A percentile compares a stretch with the other conserved stretches of the same genome.
phyloP scores from a whole-genome alignment of 176 grass and related monocot species.

The Lolium rigidum region DNA sequence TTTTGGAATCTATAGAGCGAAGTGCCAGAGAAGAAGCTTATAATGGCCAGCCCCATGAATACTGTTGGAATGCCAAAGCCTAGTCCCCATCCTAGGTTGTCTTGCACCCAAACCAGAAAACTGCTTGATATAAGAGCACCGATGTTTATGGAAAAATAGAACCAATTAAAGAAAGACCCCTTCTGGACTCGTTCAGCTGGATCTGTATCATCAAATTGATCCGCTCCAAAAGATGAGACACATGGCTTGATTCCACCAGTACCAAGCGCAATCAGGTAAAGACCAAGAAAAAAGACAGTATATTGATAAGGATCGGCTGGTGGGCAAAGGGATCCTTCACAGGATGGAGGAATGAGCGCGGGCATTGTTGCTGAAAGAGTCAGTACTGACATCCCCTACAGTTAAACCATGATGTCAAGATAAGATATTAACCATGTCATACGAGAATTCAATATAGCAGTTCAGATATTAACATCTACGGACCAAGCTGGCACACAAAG shows the following conservation, averaged over 20 bases:
- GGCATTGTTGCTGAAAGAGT: slow-evolving; percentile 86
- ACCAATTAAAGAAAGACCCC: slow-evolving; percentile 96
- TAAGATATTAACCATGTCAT: slow-evolving; percentile 15
- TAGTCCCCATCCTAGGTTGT: slow-evolving; percentile 86
- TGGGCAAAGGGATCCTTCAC: slow-evolving; percentile 73
- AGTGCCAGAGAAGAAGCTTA: slow-evolving; percentile 88
- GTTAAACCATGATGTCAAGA: slow-evolving; percentile 35
- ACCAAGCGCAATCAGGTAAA: slow-evolving; percentile 85
- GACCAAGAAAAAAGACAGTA: slow-evolving; percentile 79
- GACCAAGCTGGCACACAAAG: neutral
- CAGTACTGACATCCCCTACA: slow-evolving; percentile 76
- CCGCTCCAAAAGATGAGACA: slow-evolving; percentile 86
- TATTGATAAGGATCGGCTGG: slow-evolving; percentile 69
- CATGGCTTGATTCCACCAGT: slow-evolving; percentile 94
- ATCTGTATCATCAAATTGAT: slow-evolving; percentile 96
- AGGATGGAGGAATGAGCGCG: slow-evolving; percentile 67
- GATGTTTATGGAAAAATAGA: slow-evolving; percentile 91
- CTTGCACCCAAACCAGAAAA: slow-evolving; percentile 93
- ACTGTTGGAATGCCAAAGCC: slow-evolving; percentile 88
- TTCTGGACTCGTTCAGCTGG: slow-evolving; percentile 72
- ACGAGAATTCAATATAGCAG: slow-evolving; percentile 2
- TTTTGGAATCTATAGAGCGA: slow-evolving; percentile 85
- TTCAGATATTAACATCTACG: slow-evolving; percentile 16
- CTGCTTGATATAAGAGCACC: slow-evolving; percentile 92
- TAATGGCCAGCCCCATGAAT: slow-evolving; percentile 86